Percentiles rank a stretch among this genome's conserved stretches.
Evolutionary conservation across 148 eudicot species (phyloP).

Genomic region (Rhododendron simsii): DNA sequence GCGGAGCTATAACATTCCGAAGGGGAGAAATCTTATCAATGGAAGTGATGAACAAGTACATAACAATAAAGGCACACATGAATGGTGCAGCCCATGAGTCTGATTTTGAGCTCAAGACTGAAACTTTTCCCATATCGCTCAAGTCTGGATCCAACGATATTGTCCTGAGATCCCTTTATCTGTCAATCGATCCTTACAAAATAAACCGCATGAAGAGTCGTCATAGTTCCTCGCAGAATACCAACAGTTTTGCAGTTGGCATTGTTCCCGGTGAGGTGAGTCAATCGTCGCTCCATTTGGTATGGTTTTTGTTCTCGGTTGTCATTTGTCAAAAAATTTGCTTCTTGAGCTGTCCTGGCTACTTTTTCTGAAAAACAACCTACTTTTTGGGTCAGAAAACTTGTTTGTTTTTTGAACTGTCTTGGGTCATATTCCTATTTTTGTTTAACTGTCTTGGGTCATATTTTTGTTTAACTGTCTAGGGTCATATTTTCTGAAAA

Average conservation of each 20-base stretch:
- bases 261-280: constrained; percentile 11
- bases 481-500: too few relatives aligned
- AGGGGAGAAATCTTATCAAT: background rate
- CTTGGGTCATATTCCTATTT: too few relatives aligned
- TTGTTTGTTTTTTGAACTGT: too few relatives aligned
- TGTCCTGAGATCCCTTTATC: constrained; percentile 3
- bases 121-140: constrained; percentile 1
- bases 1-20: background rate
- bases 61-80: constrained; percentile 2
- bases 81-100: constrained; percentile 14
- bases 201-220: constrained; percentile 15
- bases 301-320: background rate
- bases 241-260: background rate
- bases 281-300: background rate
- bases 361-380: too few relatives aligned
- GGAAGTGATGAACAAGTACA: constrained; percentile 7
- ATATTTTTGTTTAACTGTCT: too few relatives aligned
- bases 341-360: background rate
- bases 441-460: too few relatives aligned
- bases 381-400: too few relatives aligned
- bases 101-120: constrained; percentile 10
- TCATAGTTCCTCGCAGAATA: background rate
- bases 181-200: constrained; percentile 16
- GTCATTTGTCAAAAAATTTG: background rate
- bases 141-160: constrained; percentile 6